phyloP scores from a whole-genome alignment of 805 yeast genomes.

The Hanseniaspora valbyensis region DNA sequence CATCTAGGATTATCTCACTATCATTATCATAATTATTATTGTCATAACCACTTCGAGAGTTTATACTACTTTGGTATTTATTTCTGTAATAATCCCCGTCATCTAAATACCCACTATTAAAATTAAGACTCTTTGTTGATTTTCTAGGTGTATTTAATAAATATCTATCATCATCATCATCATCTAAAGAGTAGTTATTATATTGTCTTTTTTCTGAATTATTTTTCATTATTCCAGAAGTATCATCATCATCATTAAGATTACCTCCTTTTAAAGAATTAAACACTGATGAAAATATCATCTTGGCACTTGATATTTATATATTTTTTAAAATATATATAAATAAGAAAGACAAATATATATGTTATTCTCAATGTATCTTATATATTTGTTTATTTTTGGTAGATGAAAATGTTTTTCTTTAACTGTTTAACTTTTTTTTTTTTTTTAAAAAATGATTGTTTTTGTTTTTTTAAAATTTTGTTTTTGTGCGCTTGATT shows the following conservation, averaged over 20 bases:
- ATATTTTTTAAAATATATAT: too few species aligned
- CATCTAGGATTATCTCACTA: neutral
- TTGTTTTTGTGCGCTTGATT: too few species aligned
- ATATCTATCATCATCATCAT: constrained; percentile 4
- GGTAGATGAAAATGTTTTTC: too few species aligned
- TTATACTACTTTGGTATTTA: neutral
- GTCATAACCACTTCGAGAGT: neutral
- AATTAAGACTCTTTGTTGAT: neutral
- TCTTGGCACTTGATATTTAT: neutral
- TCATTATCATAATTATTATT: neutral
- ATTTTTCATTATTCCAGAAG: constrained; percentile 12
- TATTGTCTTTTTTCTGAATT: neutral
- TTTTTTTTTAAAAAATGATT: too few species aligned
- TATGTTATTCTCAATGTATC: too few species aligned
- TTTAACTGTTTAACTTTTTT: too few species aligned
- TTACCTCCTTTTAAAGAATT: neutral
- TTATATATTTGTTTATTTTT: too few species aligned
- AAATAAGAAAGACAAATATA: too few species aligned
- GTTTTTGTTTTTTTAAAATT: too few species aligned
- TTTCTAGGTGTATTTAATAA: constrained; percentile 1
- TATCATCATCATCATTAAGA: neutral
- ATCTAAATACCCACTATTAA: neutral
- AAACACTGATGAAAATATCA: constrained; percentile 14
- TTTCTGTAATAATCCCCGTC: neutral
- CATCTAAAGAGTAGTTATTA: neutral